These are phyloP conservation scores for Ogataea ganodermae DNA, from an alignment of 805 yeast genomes.

Conservation along the genomic window DNA sequence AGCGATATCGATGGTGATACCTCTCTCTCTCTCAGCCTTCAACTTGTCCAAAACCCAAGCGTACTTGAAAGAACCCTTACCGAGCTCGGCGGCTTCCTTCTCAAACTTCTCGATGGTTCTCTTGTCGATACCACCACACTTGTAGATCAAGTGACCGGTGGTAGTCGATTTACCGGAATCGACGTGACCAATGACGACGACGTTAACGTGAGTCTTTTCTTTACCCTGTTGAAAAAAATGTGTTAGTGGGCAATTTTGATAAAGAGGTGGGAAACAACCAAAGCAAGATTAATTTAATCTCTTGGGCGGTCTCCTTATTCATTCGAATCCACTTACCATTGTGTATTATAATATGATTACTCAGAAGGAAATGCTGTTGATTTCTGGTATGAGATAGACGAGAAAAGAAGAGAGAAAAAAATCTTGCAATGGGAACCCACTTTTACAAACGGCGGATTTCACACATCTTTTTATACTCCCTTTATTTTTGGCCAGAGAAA, in stretches of 20 bases:
- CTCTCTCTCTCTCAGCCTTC: slow-evolving; percentile 85
- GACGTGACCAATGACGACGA: slow-evolving; percentile 99
- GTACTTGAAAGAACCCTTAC: slow-evolving; percentile 96
- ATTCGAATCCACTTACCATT: slow-evolving; percentile 16
- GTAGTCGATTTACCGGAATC: slow-evolving; percentile 99
- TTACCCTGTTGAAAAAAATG: slow-evolving; percentile 61
- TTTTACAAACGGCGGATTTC: slow-evolving; percentile 14
- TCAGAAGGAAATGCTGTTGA: slow-evolving; percentile 39
- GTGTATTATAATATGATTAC: slow-evolving; percentile 27
- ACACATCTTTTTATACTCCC: slow-evolving; percentile 19
- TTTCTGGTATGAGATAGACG: slow-evolving; percentile 39
- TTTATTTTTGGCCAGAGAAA: slow-evolving; percentile 5
- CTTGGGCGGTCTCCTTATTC: not conserved
- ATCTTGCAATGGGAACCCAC: slow-evolving; percentile 1
- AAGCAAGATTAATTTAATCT: too few species aligned
- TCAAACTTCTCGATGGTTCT: slow-evolving; percentile 98
- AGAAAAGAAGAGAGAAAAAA: slow-evolving; percentile 16
- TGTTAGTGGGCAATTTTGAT: slow-evolving; percentile 6
- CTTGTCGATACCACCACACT: slow-evolving; percentile 99
- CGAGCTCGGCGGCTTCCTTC: slow-evolving; percentile 97
- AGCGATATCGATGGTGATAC: slow-evolving; percentile 94
- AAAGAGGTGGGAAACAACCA: not conserved
- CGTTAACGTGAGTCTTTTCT: slow-evolving; percentile 98
- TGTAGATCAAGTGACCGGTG: slow-evolving; percentile 98
- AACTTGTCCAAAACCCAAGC: slow-evolving; percentile 90